Conservation (phyloP, 306 rosid genomes). For the Vigna mungo region DNA sequence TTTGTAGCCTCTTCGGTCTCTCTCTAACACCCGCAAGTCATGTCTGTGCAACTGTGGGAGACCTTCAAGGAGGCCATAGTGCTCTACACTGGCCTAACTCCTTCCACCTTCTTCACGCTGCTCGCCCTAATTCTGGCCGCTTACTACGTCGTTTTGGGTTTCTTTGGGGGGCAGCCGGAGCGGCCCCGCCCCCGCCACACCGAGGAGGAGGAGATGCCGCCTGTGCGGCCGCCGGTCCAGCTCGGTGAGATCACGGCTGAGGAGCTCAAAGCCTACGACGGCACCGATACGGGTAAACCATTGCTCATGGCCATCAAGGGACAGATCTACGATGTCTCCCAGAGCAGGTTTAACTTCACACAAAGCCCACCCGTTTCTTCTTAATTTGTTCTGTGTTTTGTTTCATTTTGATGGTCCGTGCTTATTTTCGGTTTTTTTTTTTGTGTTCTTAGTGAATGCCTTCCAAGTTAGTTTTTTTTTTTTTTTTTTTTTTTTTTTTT, state of each 20-base stretch:
- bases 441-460: background rate
- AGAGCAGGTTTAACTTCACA: conserved; percentile 66
- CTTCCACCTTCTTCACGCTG: conserved; percentile 80
- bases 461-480: background rate
- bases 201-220: conserved; percentile 54
- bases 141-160: conserved; percentile 61
- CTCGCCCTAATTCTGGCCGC: conserved; percentile 62
- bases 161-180: conserved; percentile 59
- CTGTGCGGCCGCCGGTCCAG: conserved; percentile 91
- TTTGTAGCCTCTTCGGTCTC: background rate
- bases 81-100: conserved; percentile 82
- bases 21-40: conserved; percentile 5
- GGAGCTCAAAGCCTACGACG: conserved; percentile 77
- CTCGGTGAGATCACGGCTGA: conserved; percentile 84
- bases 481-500: background rate
- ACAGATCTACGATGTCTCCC: conserved; percentile 99
- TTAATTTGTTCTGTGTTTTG: background rate
- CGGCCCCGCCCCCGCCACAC: conserved; percentile 13
- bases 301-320: conserved; percentile 95
- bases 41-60: conserved; percentile 86
- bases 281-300: conserved; percentile 77
- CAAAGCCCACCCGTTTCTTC: background rate
- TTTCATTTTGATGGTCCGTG: background rate
- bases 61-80: conserved; percentile 74
- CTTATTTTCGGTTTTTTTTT: conserved; percentile 1